These are phyloP conservation scores for Exophiala dermatitidis DNA, from an alignment of 2,329 filamentous ascomycete species.

Conservation along the genomic window DNA sequence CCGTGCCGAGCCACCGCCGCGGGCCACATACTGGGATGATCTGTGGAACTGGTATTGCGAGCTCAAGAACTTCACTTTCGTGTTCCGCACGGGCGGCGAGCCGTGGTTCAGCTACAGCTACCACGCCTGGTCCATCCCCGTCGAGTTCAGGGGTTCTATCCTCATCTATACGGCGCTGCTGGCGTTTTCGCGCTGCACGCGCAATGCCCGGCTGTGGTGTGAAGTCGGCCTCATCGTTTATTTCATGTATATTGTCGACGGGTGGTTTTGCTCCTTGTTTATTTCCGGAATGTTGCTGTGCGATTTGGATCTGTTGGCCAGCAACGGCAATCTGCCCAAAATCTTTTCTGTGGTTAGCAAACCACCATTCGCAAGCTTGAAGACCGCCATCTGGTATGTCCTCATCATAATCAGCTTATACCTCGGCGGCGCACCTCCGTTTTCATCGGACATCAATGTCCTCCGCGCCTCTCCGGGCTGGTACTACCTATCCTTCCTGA, in stretches of 20 bases:
- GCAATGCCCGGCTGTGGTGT: conserved; percentile 50
- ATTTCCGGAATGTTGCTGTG: conserved; percentile 54
- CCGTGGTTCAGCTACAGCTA: conserved; percentile 54
- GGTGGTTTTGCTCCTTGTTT: conserved; percentile 56
- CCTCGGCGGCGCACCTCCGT: conserved; percentile 55
- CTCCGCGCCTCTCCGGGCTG: conserved; percentile 21
- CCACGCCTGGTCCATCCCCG: conserved; percentile 58
- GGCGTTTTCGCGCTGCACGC: conserved; percentile 51
- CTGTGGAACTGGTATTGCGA: conserved; percentile 49
- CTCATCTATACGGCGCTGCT: conserved; percentile 53
- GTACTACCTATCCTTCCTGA: conserved; percentile 34
- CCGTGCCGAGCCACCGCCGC: conserved; percentile 36
- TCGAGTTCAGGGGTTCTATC: conserved; percentile 59
- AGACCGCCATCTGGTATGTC: conserved; percentile 47
- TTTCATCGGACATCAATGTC: conserved; percentile 36
- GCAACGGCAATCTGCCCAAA: conserved; percentile 44
- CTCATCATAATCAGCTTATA: conserved; percentile 49
- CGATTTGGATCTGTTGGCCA: conserved; percentile 53
- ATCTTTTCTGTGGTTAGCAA: too few relatives aligned
- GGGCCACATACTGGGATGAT: conserved; percentile 43
- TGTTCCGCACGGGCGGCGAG: conserved; percentile 53
- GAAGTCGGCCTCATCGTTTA: conserved; percentile 52
- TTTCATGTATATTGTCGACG: conserved; percentile 62
- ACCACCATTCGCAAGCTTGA: too few relatives aligned
- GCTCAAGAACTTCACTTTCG: conserved; percentile 62